These are phyloP conservation scores for Salvia splendens DNA, from an alignment of 257 asterid species.

Conservation along the genomic window DNA sequence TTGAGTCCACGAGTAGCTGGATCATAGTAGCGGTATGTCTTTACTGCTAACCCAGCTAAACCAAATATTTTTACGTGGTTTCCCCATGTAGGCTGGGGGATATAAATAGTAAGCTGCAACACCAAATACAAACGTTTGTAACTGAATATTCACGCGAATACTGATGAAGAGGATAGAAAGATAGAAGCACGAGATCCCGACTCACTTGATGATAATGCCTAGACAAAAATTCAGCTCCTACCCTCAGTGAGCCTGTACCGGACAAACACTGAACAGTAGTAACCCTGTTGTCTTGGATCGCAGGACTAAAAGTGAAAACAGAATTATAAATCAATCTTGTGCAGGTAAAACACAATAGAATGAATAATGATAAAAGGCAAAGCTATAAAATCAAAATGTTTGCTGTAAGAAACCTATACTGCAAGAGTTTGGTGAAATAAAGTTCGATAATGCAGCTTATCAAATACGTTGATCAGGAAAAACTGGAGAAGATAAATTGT, in stretches of 20 bases:
- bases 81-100: slow-evolving; percentile 98
- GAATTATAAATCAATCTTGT: slow-evolving; percentile 16
- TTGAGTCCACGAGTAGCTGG: slow-evolving; percentile 93
- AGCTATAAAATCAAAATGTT: slow-evolving; percentile 6
- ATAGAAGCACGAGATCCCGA: slow-evolving; percentile 17
- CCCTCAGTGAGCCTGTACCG: slow-evolving; percentile 98
- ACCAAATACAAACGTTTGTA: slow-evolving; percentile 12
- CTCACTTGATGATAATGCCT: slow-evolving; percentile 81
- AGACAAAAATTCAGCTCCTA: slow-evolving; percentile 93
- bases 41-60: slow-evolving; percentile 87
- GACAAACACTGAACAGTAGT: slow-evolving; percentile 98
- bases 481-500: not conserved
- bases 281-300: slow-evolving; percentile 85
- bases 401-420: not conserved
- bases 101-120: slow-evolving; percentile 75
- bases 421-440: slow-evolving; percentile 1
- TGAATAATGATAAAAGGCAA: not conserved
- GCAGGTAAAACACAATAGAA: slow-evolving; percentile 1
- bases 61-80: slow-evolving; percentile 86
- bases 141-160: slow-evolving; percentile 20
- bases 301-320: slow-evolving; percentile 61
- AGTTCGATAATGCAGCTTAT: slow-evolving; percentile 12
- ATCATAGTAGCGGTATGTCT: slow-evolving; percentile 84
- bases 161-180: slow-evolving; percentile 4
- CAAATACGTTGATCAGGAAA: not conserved